These are phyloP conservation scores for Ganoderma sp. DNA, from an alignment of 1,284 basidiomycete species.

Conservation along the genomic window DNA sequence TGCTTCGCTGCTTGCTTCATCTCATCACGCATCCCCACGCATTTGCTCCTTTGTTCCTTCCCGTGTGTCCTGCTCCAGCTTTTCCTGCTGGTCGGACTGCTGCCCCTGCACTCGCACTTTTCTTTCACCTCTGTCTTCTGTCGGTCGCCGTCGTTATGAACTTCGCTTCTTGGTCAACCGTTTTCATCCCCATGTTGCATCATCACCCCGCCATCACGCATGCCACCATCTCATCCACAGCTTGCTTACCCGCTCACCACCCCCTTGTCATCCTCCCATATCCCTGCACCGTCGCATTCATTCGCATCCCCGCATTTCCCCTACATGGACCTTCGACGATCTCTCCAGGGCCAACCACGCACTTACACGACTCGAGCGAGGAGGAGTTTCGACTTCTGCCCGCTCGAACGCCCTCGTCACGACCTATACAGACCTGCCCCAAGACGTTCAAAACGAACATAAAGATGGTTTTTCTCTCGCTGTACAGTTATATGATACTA, in stretches of 20 bases:
- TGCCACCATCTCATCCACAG: constrained; percentile 2
- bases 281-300: neutral
- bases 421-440: constrained; percentile 6
- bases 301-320: neutral
- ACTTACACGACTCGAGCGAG: neutral
- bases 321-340: neutral
- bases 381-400: neutral
- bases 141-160: constrained; percentile 11
- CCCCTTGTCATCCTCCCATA: constrained; percentile 4
- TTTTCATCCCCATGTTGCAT: neutral
- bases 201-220: neutral
- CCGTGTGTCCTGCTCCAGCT: constrained; percentile 3
- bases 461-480: constrained; percentile 12
- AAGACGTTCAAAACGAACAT: constrained; percentile 17
- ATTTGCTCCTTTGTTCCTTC: neutral
- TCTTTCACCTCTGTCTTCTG: constrained; percentile 24
- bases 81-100: constrained; percentile 11
- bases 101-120: neutral
- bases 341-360: neutral
- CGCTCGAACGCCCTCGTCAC: constrained; percentile 1
- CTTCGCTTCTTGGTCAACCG: constrained; percentile 6
- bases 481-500: constrained; percentile 38
- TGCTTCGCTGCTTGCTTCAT: constrained; percentile 5
- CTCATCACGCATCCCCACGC: neutral
- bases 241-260: constrained; percentile 5